Evolutionary conservation across 768 basidiomycete species (phyloP).

Genomic region (Psilocybe azurescens): DNA sequence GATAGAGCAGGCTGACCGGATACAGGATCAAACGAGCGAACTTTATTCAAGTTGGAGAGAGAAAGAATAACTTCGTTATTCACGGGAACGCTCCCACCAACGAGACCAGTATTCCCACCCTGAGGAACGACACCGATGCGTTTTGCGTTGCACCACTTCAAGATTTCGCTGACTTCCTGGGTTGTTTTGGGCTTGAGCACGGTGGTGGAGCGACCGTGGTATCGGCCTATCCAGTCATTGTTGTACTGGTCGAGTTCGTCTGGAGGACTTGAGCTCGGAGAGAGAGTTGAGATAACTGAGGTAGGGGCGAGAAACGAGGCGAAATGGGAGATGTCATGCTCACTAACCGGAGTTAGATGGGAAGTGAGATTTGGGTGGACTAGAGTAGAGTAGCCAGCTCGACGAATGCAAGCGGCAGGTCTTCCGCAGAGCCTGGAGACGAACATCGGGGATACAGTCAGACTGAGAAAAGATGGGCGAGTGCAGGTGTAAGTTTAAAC

Average conservation of each 20-base stretch:
- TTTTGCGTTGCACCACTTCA: slow-evolving; percentile 84
- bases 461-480: slow-evolving; percentile 5
- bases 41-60: slow-evolving; percentile 79
- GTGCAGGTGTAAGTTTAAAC: neutral
- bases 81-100: slow-evolving; percentile 92
- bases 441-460: slow-evolving; percentile 19
- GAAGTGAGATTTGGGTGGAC: slow-evolving; percentile 27
- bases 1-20: slow-evolving; percentile 56
- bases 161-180: slow-evolving; percentile 84
- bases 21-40: slow-evolving; percentile 83
- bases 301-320: slow-evolving; percentile 63
- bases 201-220: slow-evolving; percentile 80
- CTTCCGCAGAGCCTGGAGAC: slow-evolving; percentile 27
- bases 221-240: slow-evolving; percentile 96
- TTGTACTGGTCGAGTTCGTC: slow-evolving; percentile 84
- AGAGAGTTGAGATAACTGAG: slow-evolving; percentile 71
- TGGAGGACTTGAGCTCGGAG: slow-evolving; percentile 48
- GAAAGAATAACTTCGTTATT: slow-evolving; percentile 88
- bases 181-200: slow-evolving; percentile 91
- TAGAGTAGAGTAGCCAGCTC: slow-evolving; percentile 29
- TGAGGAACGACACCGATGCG: slow-evolving; percentile 94
- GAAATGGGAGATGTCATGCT: slow-evolving; percentile 70
- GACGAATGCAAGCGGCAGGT: slow-evolving; percentile 18
- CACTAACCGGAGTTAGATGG: slow-evolving; percentile 51
- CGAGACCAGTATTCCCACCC: slow-evolving; percentile 97